Base-by-base conservation (phyloP, 2,329 filamentous ascomycete genomes). In the Exophiala oligosperma region DNA sequence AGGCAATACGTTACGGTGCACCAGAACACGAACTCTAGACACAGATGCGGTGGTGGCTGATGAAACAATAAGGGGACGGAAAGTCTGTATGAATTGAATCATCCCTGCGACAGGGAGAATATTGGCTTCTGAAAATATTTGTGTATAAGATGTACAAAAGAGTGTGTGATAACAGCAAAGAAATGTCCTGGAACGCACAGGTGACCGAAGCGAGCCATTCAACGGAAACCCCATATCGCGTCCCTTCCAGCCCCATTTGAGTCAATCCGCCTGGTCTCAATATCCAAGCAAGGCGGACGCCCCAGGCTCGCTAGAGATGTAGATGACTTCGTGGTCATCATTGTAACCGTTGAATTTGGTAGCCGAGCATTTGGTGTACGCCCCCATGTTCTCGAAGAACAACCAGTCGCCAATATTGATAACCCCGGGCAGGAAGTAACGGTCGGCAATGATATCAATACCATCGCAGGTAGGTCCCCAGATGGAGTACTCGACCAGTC, bases 381-480 rank as follows among this genome's bases (percentile, higher is more conserved):
- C 93, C 55, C 94, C 94, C 94, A 99, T 99, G 62, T 96, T 86
- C 78, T 97, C 91, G 76, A 99, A 99, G 79, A 96, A 99, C 54
- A 99, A 82, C 94, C 94, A 99, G 74, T 99, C 94, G 52, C 94
- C 94, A 6, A 96, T 90, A 70, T 97, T 88, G 44, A 99, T 79
- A 49, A 89, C 83, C 53, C 89, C 86, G 35, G 85, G 78, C 69
- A 97, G 91, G 62, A 82, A 84, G 73, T 90, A 91, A 71, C 87
- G 90, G 73, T 91, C 85, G 50, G 89, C 85, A 76, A 99, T 96
- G 73, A 92, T 90, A 76, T 99, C 94, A 69, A 99, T 97, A 60
- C 94, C 93, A 72, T 99, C 94, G 72, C 94, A 99, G 14, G 94
- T 97, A 1, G 94, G 94, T 4, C 94, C 94, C 93, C 94, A 99